Conservation (phyloP, 495 filamentous ascomycete species). For the Usnea hakonensis region DNA sequence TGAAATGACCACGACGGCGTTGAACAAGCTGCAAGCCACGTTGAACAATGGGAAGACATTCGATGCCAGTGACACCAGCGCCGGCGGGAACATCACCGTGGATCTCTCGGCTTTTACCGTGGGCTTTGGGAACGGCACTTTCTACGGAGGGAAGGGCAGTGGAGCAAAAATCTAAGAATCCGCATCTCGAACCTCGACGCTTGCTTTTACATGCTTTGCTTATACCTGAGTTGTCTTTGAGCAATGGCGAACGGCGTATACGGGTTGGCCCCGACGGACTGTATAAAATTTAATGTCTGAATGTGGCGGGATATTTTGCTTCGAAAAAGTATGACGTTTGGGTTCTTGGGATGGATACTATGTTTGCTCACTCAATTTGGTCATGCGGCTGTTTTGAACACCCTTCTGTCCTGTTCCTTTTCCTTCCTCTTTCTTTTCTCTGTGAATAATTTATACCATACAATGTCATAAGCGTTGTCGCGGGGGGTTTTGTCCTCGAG, state of each 20-base stretch:
- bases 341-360: background rate
- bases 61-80: slow-evolving; percentile 12
- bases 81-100: slow-evolving; percentile 31
- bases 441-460: background rate
- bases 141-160: slow-evolving; percentile 30
- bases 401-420: background rate
- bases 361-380: background rate
- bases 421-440: background rate
- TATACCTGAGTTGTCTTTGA: no score
- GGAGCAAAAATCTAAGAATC: background rate
- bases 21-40: slow-evolving; percentile 33
- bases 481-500: background rate
- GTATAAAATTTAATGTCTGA: slow-evolving; percentile 13
- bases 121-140: slow-evolving; percentile 35
- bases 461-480: background rate
- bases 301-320: slow-evolving; percentile 5
- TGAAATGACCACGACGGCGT: slow-evolving; percentile 30
- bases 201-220: background rate
- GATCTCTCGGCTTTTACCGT: slow-evolving; percentile 41
- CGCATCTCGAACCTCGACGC: background rate
- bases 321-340: background rate
- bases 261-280: background rate
- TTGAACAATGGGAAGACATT: slow-evolving; percentile 23
- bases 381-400: background rate
- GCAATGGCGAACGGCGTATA: slow-evolving; percentile 5